These are phyloP conservation scores for Talaromyces sp. DNA, from an alignment of 2,329 filamentous ascomycete genomes.

Conservation along the genomic window DNA sequence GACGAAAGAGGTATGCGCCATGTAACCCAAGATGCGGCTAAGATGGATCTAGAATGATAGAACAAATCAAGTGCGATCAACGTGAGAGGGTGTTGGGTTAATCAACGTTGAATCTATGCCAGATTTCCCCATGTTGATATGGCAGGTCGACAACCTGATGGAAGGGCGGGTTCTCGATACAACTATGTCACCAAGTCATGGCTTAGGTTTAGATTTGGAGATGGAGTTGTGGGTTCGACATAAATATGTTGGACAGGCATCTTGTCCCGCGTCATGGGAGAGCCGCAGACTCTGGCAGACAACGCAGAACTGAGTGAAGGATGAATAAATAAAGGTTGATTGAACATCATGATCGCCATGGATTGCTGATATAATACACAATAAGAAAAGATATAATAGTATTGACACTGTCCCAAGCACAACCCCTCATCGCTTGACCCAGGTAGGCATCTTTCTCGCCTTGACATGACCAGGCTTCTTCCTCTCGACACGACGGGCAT, in stretches of 20 bases:
- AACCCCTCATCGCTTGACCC: constrained; percentile 76
- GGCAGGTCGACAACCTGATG: neutral
- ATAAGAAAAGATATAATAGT: constrained; percentile 18
- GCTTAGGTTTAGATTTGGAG: too few species aligned
- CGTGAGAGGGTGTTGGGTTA: neutral
- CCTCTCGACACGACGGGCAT: constrained; percentile 88
- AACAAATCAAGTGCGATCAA: neutral
- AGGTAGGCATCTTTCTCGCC: constrained; percentile 95
- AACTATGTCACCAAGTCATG: too few species aligned
- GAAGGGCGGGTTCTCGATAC: too few species aligned
- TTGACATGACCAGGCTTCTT: constrained; percentile 97
- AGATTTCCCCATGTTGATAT: neutral
- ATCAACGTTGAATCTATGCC: neutral
- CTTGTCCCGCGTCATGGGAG: too few species aligned
- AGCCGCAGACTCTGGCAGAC: too few species aligned
- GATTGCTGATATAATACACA: constrained; percentile 19
- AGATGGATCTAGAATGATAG: neutral
- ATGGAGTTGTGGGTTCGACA: too few species aligned
- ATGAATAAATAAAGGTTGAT: neutral
- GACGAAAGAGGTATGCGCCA: neutral
- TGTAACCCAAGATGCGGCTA: neutral
- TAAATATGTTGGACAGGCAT: neutral
- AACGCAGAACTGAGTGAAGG: too few species aligned
- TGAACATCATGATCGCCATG: constrained; percentile 14
- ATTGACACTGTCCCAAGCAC: constrained; percentile 17